Conservation (phyloP, 768 basidiomycete genomes). For the Russula abietina region DNA sequence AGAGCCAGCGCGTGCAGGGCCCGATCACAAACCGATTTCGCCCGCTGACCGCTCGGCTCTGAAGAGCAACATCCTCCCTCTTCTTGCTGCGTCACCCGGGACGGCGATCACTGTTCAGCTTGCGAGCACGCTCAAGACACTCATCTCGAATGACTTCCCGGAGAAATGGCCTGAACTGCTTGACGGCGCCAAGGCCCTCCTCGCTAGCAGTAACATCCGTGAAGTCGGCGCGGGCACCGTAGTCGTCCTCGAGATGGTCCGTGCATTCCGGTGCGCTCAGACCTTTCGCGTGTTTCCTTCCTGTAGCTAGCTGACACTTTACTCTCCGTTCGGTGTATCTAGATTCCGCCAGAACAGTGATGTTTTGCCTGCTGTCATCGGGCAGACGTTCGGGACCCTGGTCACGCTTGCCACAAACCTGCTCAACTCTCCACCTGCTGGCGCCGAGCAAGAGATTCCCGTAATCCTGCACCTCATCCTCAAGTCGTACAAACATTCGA, state of each 20-base stretch:
- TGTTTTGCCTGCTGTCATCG: constrained; percentile 51
- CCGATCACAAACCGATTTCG: constrained; percentile 59
- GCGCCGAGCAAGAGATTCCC: constrained; percentile 65
- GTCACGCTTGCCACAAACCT: constrained; percentile 69
- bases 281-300: background rate
- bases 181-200: too few species aligned
- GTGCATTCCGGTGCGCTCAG: constrained; percentile 59
- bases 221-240: constrained; percentile 80
- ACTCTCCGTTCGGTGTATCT: background rate
- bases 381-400: constrained; percentile 65
- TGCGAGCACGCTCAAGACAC: too few species aligned
- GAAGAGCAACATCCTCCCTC: constrained; percentile 56
- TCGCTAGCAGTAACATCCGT: too few species aligned
- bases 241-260: constrained; percentile 68
- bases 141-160: too few species aligned
- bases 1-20: constrained; percentile 41
- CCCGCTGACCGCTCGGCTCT: constrained; percentile 68
- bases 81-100: constrained; percentile 64
- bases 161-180: too few species aligned
- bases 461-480: constrained; percentile 80
- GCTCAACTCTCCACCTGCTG: too few species aligned
- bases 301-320: too few species aligned
- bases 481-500: constrained; percentile 80
- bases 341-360: constrained; percentile 68
- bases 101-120: constrained; percentile 66